These are phyloP conservation scores for Hemisphaericaspora xylanilytica DNA, from an alignment of 1,139 yeast species.

Conservation along the genomic window DNA sequence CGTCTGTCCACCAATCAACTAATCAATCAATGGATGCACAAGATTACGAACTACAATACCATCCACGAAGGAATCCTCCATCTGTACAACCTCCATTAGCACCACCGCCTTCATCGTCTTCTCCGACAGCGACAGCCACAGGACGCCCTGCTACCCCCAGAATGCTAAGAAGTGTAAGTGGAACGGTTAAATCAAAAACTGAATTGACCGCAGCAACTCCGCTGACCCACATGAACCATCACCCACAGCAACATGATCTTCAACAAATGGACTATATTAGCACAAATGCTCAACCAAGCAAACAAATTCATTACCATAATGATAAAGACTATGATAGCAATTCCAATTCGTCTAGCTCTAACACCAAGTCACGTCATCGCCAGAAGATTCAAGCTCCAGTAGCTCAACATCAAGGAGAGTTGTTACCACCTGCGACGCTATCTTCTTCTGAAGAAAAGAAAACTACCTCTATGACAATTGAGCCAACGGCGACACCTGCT, in stretches of 20 bases:
- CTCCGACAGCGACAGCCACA: conserved; percentile 4
- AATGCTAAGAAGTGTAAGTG: conserved; percentile 62
- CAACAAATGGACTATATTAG: conserved; percentile 9
- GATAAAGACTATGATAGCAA: conserved; percentile 3
- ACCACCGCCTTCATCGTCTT: neutral
- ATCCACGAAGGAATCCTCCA: conserved; percentile 7
- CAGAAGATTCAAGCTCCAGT: conserved; percentile 8
- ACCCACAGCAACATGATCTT: conserved; percentile 1
- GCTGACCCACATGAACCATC: neutral
- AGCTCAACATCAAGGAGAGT: conserved; percentile 14
- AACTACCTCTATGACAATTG: conserved; percentile 15
- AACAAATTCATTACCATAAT: conserved; percentile 19
- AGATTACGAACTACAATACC: conserved; percentile 7
- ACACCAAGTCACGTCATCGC: conserved; percentile 1
- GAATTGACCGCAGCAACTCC: conserved; percentile 7
- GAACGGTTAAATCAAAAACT: conserved; percentile 24
- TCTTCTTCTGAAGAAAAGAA: conserved; percentile 16
- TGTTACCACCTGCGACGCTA: conserved; percentile 27
- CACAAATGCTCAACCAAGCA: conserved; percentile 17
- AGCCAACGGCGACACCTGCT: conserved; percentile 12
- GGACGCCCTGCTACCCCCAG: conserved; percentile 71
- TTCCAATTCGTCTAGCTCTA: conserved; percentile 5
- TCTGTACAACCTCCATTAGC: conserved; percentile 1
- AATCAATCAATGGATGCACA: conserved; percentile 6
- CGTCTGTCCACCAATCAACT: neutral